A percentile compares a stretch with the other conserved stretches of the same genome.
These are phyloP conservation scores for Hypoxylon sp. DNA, from an alignment of 2,329 filamentous ascomycete species.

Conservation along the genomic window DNA sequence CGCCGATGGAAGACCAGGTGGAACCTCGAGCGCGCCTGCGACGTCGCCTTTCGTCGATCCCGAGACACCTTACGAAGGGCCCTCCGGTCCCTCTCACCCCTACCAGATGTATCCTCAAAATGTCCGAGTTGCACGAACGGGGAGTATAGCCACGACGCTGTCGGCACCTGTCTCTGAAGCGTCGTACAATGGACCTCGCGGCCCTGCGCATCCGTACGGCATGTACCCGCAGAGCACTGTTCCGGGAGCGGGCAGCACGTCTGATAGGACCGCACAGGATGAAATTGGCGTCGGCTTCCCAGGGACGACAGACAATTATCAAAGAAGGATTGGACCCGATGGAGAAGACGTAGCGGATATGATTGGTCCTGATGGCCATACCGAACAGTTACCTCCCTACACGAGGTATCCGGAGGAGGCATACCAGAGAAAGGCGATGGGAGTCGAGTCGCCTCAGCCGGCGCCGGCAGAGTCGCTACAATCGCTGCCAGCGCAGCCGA, in stretches of 20 bases:
- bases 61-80: constrained; percentile 73
- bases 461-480: not conserved
- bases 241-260: constrained; percentile 57
- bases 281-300: constrained; percentile 78
- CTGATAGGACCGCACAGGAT: constrained; percentile 41
- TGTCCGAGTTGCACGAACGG: constrained; percentile 57
- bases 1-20: constrained; percentile 34
- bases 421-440: constrained; percentile 62
- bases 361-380: constrained; percentile 86
- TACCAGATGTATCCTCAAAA: constrained; percentile 86
- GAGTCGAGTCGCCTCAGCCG: constrained; percentile 40
- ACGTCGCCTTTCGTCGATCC: constrained; percentile 51
- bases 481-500: constrained; percentile 29
- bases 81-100: constrained; percentile 79
- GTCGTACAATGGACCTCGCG: constrained; percentile 66
- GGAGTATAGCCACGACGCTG: constrained; percentile 75
- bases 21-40: constrained; percentile 48
- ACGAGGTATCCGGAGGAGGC: constrained; percentile 84
- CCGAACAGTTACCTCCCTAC: constrained; percentile 91
- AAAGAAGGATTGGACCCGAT: constrained; percentile 76
- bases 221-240: constrained; percentile 85
- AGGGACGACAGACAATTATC: constrained; percentile 71
- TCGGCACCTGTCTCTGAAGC: constrained; percentile 67
- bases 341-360: constrained; percentile 89
- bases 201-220: constrained; percentile 83